Base-by-base conservation (phyloP, 148 eudicot species). In the Nepenthes mirabilis region DNA sequence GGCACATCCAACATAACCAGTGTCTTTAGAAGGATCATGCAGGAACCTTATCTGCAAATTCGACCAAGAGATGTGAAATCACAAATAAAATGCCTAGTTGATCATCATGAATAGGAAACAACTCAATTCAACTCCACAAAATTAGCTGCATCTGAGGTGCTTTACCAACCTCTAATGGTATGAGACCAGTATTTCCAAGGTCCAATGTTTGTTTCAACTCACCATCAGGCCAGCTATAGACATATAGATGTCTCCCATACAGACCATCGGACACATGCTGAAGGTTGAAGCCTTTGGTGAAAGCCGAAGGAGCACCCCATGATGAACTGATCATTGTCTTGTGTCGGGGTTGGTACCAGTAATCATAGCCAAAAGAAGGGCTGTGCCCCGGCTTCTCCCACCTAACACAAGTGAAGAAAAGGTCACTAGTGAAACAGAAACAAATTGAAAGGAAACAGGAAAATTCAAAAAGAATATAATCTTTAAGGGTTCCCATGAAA, bases 361-460 rank as follows among this genome's bases (percentile, higher is more conserved):
- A 94, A 77, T 94, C 99, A 58, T 94, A 94, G 12, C 99, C 99
- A 55, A 78, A 94, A 33, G 79, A 73, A 2, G 99, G 99, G 61
- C 90, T 89, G 49, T 94, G 82, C 55, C 97, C 99, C 6, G 95
- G 95, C 69, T 94, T 94, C 69, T 94, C 99, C 99, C 99, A 94
- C 87, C 99, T 94, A 62, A 13, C 57, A 66, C 3, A 36, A 14
- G 32, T 55, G 37, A 60, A 40, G 2, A 56, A 35, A 48, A 23
- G 23, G 23, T 23, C 32, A 40, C 8, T 40, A 8, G 8, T 40
- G 45, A 40, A 40, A 40, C 45, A 8, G 14, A 49, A 13, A 61
- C 14, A 3, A 48, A 2, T 9, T 40, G 33, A 7, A 2, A 33
- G 10, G 45, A 10, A 1, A 33, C 45, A 23, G 11, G 2, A 47